A percentile compares a stretch with the other conserved stretches of the same genome.
Evolutionary conservation across 345 rosid species (phyloP).

Genomic region (Citrus trifoliata): DNA sequence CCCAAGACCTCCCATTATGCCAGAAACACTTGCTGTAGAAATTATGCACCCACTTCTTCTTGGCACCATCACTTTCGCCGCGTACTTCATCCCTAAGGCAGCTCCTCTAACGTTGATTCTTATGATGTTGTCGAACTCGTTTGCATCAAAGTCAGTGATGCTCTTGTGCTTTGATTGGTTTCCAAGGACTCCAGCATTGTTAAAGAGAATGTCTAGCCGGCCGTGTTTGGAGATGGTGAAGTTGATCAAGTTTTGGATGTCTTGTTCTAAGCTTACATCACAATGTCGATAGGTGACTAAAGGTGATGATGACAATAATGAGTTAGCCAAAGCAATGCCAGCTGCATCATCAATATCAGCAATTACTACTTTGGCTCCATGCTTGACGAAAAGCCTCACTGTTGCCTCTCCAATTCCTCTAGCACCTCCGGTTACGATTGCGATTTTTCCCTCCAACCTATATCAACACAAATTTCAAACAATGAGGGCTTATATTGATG

Average conservation of each 20-base stretch:
- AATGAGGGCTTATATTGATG: no score
- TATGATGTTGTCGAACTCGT: slow-evolving; percentile 69
- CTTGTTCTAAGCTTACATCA: slow-evolving; percentile 62
- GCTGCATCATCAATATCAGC: slow-evolving; percentile 62
- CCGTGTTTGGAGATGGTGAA: slow-evolving; percentile 47
- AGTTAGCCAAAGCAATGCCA: slow-evolving; percentile 43
- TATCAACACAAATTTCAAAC: neutral
- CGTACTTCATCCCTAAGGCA: slow-evolving; percentile 74
- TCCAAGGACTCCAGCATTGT: slow-evolving; percentile 83
- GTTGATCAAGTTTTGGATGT: slow-evolving; percentile 49
- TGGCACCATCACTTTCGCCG: slow-evolving; percentile 64
- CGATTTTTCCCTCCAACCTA: slow-evolving; percentile 80
- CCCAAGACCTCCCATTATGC: slow-evolving; percentile 78
- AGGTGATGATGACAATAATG: slow-evolving; percentile 26
- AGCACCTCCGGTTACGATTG: slow-evolving; percentile 76
- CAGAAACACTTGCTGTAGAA: slow-evolving; percentile 74
- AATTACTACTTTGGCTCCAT: slow-evolving; percentile 75
- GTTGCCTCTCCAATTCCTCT: slow-evolving; percentile 87
- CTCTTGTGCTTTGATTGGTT: slow-evolving; percentile 62
- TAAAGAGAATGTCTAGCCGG: slow-evolving; percentile 57
- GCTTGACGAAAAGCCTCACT: slow-evolving; percentile 51
- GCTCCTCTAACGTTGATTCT: slow-evolving; percentile 63
- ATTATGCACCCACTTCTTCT: slow-evolving; percentile 62
- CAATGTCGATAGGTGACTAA: slow-evolving; percentile 54
- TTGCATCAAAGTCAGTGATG: slow-evolving; percentile 56